Conservation (phyloP, 2,329 filamentous ascomycete species). For the Chaetothyriales sp. region DNA sequence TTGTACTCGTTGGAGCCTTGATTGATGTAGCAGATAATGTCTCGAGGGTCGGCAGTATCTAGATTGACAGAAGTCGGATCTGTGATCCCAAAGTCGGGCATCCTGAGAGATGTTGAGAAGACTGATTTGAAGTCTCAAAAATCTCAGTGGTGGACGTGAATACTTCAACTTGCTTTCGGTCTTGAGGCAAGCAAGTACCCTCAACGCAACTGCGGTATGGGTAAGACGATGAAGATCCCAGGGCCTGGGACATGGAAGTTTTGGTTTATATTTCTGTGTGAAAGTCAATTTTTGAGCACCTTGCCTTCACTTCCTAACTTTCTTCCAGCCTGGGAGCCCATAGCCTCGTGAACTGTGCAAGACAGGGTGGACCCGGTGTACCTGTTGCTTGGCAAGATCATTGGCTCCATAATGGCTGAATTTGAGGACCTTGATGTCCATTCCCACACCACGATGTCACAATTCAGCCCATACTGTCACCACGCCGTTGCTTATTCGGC, state of each 20-base stretch:
- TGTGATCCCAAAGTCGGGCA: neutral
- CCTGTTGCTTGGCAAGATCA: neutral
- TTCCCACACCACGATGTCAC: neutral
- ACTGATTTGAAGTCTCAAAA: neutral
- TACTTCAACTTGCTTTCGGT: neutral
- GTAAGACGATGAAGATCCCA: neutral
- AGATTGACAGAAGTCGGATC: slow-evolving; percentile 33
- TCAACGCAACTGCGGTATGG: neutral
- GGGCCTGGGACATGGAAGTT: neutral
- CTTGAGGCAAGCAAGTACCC: neutral
- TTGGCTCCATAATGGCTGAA: neutral
- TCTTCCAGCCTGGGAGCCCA: neutral
- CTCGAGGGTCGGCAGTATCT: slow-evolving; percentile 25
- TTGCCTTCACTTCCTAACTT: neutral
- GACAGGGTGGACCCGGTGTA: neutral
- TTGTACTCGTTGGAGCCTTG: slow-evolving; percentile 38
- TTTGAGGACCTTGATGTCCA: neutral
- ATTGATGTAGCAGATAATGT: slow-evolving; percentile 38
- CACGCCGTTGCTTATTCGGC: neutral
- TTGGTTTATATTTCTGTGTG: neutral
- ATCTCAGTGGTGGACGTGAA: neutral
- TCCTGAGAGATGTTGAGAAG: neutral
- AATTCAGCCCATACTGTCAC: neutral
- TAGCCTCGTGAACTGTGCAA: neutral
- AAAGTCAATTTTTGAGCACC: neutral